Evolutionary conservation across 306 rosid genomes (phyloP).

Genomic region (Pachyrhizus erosus): DNA sequence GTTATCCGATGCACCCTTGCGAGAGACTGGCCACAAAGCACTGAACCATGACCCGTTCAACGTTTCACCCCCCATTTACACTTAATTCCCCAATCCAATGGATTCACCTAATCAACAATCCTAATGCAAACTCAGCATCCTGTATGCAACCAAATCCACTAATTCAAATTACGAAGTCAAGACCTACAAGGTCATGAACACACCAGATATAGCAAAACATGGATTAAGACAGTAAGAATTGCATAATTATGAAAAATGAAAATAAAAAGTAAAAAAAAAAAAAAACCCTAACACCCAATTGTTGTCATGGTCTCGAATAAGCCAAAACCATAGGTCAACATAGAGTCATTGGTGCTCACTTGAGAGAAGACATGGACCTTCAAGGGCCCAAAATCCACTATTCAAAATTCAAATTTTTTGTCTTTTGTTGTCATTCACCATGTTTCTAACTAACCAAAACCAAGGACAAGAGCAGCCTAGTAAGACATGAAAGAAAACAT

Average conservation of each 20-base stretch:
- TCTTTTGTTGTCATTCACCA: neutral
- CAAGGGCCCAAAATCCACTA: constrained; percentile 30
- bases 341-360: constrained; percentile 24
- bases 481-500: neutral
- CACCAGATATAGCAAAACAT: neutral
- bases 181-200: neutral
- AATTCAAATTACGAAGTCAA: constrained; percentile 28
- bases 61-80: constrained; percentile 62
- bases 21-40: constrained; percentile 63
- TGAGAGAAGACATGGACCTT: neutral
- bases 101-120: constrained; percentile 26
- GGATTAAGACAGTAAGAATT: neutral
- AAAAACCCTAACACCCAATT: constrained; percentile 42
- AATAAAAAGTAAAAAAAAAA: neutral
- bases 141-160: constrained; percentile 45
- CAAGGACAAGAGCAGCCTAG: neutral
- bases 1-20: constrained; percentile 58
- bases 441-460: constrained; percentile 33
- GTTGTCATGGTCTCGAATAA: constrained; percentile 18
- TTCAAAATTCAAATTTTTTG: constrained; percentile 36
- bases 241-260: neutral
- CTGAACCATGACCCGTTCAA: constrained; percentile 62
- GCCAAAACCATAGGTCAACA: constrained; percentile 10
- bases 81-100: constrained; percentile 33
- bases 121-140: constrained; percentile 45